Conservation (phyloP, 345 rosid species). For the Geranium rotundifolium region DNA sequence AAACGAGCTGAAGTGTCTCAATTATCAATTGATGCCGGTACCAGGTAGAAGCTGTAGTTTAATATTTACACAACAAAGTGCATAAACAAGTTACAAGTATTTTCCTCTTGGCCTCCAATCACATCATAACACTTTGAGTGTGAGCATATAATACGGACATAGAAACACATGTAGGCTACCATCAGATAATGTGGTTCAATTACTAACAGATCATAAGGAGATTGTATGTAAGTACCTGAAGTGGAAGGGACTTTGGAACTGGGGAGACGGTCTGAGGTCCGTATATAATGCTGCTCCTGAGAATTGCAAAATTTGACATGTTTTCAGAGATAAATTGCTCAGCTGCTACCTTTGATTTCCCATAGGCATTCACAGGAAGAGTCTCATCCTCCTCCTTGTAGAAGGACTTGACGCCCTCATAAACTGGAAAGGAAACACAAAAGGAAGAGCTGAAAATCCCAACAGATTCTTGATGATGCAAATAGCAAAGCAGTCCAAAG, state of each 20-base stretch:
- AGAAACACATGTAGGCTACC: no score
- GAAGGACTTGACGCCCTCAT: slow-evolving; percentile 72
- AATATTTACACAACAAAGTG: no score
- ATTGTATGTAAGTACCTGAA: slow-evolving; percentile 44
- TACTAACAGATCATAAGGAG: background rate
- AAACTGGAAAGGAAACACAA: slow-evolving; percentile 33
- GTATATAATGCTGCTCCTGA: slow-evolving; percentile 78
- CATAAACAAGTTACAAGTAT: no score
- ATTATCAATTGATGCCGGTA: no score
- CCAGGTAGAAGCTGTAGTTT: no score
- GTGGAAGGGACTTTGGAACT: slow-evolving; percentile 71
- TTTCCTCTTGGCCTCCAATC: no score
- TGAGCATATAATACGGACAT: no score
- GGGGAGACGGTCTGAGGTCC: slow-evolving; percentile 89
- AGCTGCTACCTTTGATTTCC: slow-evolving; percentile 77
- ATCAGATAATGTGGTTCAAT: background rate
- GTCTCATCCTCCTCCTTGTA: slow-evolving; percentile 87
- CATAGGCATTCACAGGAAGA: slow-evolving; percentile 68
- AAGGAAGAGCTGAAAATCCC: background rate
- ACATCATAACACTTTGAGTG: no score
- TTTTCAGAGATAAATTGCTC: slow-evolving; percentile 53
- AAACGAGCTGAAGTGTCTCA: no score
- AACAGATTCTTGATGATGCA: no score
- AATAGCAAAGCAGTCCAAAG: no score
- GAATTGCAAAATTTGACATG: slow-evolving; percentile 53